Evolutionary conservation across 805 yeast species (phyloP), one percentile per base, ranked within the genome.

Genomic region (Candida methanosorbosa): DNA sequence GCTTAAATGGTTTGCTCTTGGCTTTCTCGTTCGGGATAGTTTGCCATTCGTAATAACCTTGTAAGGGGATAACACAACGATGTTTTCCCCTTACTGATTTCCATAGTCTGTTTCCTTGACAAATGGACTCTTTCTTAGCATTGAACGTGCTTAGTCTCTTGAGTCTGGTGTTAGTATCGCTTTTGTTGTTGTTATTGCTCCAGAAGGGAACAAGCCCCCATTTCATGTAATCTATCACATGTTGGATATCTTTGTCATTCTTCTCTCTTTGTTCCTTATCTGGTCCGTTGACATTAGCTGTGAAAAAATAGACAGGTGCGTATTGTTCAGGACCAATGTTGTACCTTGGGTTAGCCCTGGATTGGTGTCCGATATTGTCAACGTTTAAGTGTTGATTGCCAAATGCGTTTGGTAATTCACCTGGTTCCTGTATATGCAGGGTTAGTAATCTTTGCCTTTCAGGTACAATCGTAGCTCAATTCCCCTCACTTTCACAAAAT

Each of bases 1-100:
- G 52, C 48, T 75, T 80, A n/a, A n/a, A n/a, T n/a, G n/a, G n/a
- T n/a, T n/a, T n/a, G n/a, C n/a, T n/a, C 9, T 60, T 61, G 3
- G 48, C 48, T 29, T 54, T 59, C 21, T 46, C 41, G 19, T 51
- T 56, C 2, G 50, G 40, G 14, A 48, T 42, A 9, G 33, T 25
- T 18, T 46, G 44, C 96, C 97, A 88, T 56, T 88, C 97, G 49
- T 73, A 88, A 54, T 88, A 88, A 0, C 96, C 96, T 46, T 73
- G 70, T 27, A 83, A 68, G 0, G 94, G 90, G 0, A 86, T 73
- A 1, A 80, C 77, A 52, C 95, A 87, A 26, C 95, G 61, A 5
- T 62, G 59, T 8, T 57, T 56, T 18, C 65, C 57, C 25, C 66
- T 57, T 5, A 72, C 63, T 2, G 62, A 40, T 6, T 62, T 62